A percentile compares a stretch with the other conserved stretches of the same genome.
Evolutionary conservation across 129 eudicot genomes (phyloP).

Genomic region (sunflower (Helianthus annuus)): HanXRQr2.0-SUNRISE NC_035442.2:6547205-6547704

Average conservation of each 20-base stretch:
- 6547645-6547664: too few species aligned
- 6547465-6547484: constrained; percentile 19
- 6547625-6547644: too few species aligned
- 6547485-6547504: constrained; percentile 2
- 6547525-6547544: background rate
- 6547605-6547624: too few species aligned
- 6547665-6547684: too few species aligned
- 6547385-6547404: background rate
- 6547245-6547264: background rate
- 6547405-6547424: constrained; percentile 5
- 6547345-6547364: background rate
- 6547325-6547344: constrained; percentile 7
- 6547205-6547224: background rate
- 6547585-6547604: too few species aligned
- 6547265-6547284: background rate
- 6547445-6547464: too few species aligned
- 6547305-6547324: constrained; percentile 14
- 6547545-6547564: background rate
- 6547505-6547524: constrained; percentile 6
- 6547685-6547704: too few species aligned
- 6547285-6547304: constrained; percentile 5
- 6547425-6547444: constrained; percentile 10
- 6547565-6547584: background rate
- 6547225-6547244: background rate
- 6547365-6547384: background rate